Evolutionary conservation across 106 monocot species (phyloP), one percentile per base, ranked within the genome.

Genomic region (Allium fistulosum): DNA sequence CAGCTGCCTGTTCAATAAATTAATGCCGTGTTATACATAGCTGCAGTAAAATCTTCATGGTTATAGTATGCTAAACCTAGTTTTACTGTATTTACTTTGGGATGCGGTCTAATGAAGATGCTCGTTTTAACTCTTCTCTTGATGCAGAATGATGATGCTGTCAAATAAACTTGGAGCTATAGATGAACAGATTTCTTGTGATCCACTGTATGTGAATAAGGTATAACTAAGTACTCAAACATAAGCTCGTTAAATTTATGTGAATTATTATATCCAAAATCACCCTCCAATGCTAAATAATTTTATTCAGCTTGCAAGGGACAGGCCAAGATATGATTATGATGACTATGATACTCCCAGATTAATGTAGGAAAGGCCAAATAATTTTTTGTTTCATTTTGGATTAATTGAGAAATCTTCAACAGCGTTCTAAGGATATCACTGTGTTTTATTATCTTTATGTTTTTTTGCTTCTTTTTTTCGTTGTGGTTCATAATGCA

Each of bases 151-250:
- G 75, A 92, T 92, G 87, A 53, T 77, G 56, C 62, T 93, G 69
- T 99, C 97, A 9, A 80, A 81, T 84, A 99, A 92, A 75, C 75
- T 92, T 51, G 72, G 67, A 13, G 50, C 87, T 50, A 83, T 90
- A 22, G 87, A 92, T 69, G 97, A 92, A 59, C 82, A 93, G 2
- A 76, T 93, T 27, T 87, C 92, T 6, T 99, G 82, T 69, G 92
- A 99, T 83, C 89, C 92, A 71, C 69, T 80, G 14, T 99, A 99
- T 81, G 37, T 90, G 8, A 49, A 77, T 37, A 97, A 90, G 92
- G 92, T 99, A 70, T 47, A 48, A 11, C 1, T 49, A 51, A 7
- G 7, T 15, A 10, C 17, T 51, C 17, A 10, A 12, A 53, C 47
- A 8, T 2, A 11, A 37, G 37, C 37, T 7, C 27, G 4, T 26